phyloP scores from a whole-genome alignment of 345 rosid species.

The Populus alba region DNA sequence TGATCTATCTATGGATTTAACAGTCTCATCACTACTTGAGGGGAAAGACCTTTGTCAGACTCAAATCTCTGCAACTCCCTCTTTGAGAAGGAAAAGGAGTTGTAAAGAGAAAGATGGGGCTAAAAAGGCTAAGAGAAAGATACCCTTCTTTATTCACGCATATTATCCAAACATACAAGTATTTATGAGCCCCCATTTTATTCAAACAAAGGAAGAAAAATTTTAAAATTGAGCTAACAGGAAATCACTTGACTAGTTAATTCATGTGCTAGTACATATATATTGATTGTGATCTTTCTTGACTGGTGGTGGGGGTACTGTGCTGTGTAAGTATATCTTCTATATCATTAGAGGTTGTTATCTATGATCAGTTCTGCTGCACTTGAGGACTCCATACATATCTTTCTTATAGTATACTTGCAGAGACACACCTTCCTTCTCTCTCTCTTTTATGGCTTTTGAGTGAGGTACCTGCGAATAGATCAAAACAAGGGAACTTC shows the following conservation, averaged over 20 bases:
- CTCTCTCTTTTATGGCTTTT: conserved; percentile 17
- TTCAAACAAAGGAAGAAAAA: background rate
- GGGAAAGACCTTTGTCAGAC: conserved; percentile 52
- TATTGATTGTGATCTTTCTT: no score
- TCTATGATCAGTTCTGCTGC: no score
- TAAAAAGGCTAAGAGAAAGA: conserved; percentile 44
- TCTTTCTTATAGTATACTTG: background rate
- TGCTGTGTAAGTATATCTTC: no score
- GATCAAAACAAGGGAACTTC: conserved; percentile 35
- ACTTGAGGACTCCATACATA: background rate
- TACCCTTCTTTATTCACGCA: conserved; percentile 45
- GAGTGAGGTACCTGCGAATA: conserved; percentile 39
- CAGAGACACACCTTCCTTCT: background rate
- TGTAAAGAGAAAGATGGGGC: conserved; percentile 25
- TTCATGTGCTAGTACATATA: no score
- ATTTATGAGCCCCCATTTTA: background rate
- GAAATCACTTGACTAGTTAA: background rate
- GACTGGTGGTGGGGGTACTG: no score
- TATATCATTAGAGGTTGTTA: no score
- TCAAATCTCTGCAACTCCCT: conserved; percentile 59
- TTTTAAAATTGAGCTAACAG: background rate
- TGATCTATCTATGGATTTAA: conserved; percentile 1
- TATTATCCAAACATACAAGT: conserved; percentile 28
- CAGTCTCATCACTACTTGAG: conserved; percentile 2
- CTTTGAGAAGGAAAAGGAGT: conserved; percentile 35